Percentiles rank a stretch among this genome's conserved stretches.
These are phyloP conservation scores for Lecanicillium sp. DNA, from an alignment of 2,329 filamentous ascomycete species.

Conservation along the genomic window DNA sequence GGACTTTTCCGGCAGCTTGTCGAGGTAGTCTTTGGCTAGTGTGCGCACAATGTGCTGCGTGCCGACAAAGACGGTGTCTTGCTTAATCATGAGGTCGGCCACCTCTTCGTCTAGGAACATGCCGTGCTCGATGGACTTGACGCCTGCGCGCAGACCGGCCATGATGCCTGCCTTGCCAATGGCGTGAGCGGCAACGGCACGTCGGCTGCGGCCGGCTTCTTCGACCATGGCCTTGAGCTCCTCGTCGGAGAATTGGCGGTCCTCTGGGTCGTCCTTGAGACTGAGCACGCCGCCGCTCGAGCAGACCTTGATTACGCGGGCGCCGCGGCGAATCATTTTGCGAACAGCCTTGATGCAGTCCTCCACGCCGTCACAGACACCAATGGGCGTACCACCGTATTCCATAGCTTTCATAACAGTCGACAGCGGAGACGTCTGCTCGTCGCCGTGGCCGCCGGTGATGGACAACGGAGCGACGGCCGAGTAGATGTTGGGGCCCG, in stretches of 20 bases:
- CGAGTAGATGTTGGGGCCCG: slow-evolving; percentile 38
- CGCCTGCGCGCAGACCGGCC: slow-evolving; percentile 32
- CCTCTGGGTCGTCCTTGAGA: slow-evolving; percentile 31
- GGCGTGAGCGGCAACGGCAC: slow-evolving; percentile 33
- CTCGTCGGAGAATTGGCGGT: slow-evolving; percentile 33
- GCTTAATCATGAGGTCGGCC: slow-evolving; percentile 33
- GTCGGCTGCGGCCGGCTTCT: slow-evolving; percentile 29
- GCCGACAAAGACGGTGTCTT: slow-evolving; percentile 32
- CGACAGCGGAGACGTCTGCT: slow-evolving; percentile 26
- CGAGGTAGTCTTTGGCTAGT: slow-evolving; percentile 20
- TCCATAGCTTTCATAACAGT: slow-evolving; percentile 22
- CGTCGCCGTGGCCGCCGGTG: slow-evolving; percentile 39
- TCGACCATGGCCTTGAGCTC: slow-evolving; percentile 35
- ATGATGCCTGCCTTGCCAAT: slow-evolving; percentile 39
- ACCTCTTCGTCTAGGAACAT: slow-evolving; percentile 38
- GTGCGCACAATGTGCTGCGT: slow-evolving; percentile 34
- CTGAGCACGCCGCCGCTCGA: slow-evolving; percentile 35
- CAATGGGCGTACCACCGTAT: slow-evolving; percentile 21
- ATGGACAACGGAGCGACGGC: slow-evolving; percentile 31
- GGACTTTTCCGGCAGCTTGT: slow-evolving; percentile 21
- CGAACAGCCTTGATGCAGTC: slow-evolving; percentile 36
- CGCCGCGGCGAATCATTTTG: slow-evolving; percentile 34
- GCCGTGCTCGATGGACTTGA: slow-evolving; percentile 39
- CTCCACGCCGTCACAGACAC: slow-evolving; percentile 35
- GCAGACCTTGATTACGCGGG: slow-evolving; percentile 38